These are phyloP conservation scores for Acer negundo DNA, from an alignment of 345 rosid species.

Conservation along the genomic window DNA sequence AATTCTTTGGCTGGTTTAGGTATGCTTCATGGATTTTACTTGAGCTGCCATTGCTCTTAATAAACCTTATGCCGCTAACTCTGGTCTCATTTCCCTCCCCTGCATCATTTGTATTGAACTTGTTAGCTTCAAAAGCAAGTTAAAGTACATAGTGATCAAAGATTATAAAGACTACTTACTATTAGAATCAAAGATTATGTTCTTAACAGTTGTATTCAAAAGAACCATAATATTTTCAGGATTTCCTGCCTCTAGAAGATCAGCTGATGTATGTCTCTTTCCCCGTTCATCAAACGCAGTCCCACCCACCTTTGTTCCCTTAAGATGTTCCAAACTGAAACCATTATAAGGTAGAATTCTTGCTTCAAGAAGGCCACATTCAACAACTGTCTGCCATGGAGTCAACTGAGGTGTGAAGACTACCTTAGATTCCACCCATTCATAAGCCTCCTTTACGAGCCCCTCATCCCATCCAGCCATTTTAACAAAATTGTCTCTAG, in stretches of 20 bases:
- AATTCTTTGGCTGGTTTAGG: constrained; percentile 41
- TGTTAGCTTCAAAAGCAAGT: not conserved
- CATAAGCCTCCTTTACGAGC: constrained; percentile 57
- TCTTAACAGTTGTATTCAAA: constrained; percentile 61
- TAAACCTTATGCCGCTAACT: constrained; percentile 57
- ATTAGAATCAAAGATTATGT: constrained; percentile 41
- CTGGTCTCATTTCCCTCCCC: constrained; percentile 39
- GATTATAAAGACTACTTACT: constrained; percentile 22
- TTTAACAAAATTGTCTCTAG: constrained; percentile 53
- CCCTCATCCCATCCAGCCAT: constrained; percentile 60
- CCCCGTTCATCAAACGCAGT: constrained; percentile 60
- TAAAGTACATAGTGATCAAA: too few relatives aligned
- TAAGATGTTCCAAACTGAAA: constrained; percentile 58
- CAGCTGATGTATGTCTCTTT: constrained; percentile 68
- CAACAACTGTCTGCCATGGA: constrained; percentile 66
- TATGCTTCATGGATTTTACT: constrained; percentile 48
- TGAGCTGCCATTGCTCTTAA: constrained; percentile 50
- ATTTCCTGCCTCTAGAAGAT: constrained; percentile 61
- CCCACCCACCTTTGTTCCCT: constrained; percentile 80
- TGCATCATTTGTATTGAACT: constrained; percentile 23
- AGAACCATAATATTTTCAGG: constrained; percentile 49
- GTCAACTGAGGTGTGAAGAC: constrained; percentile 58
- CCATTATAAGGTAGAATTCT: constrained; percentile 72
- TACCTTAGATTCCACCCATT: constrained; percentile 73
- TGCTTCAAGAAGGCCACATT: constrained; percentile 74